These are phyloP conservation scores for Phyllosticta citribraziliensis DNA, from an alignment of 2,329 filamentous ascomycete species.

Conservation along the genomic window DNA sequence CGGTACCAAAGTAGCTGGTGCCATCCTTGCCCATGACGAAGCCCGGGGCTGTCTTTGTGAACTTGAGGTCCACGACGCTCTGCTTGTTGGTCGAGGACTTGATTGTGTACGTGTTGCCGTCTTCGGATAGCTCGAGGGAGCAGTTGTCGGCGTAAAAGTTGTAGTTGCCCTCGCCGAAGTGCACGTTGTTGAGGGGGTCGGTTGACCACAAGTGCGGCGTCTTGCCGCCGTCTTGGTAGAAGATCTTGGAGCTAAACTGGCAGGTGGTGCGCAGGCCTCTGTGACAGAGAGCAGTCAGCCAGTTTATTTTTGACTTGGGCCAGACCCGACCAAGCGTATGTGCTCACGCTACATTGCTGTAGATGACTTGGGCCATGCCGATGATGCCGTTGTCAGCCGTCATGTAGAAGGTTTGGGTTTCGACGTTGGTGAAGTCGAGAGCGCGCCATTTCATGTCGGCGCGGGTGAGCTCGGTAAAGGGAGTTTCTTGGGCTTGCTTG, in stretches of 20 bases:
- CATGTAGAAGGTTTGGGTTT: slow-evolving; percentile 93
- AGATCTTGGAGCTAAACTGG: slow-evolving; percentile 93
- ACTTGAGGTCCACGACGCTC: slow-evolving; percentile 75
- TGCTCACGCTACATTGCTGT: slow-evolving; percentile 88
- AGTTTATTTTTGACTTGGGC: not conserved
- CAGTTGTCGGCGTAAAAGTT: slow-evolving; percentile 81
- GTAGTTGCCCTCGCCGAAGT: slow-evolving; percentile 74
- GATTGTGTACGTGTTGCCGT: slow-evolving; percentile 74
- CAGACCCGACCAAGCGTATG: slow-evolving; percentile 1
- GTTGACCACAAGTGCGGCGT: slow-evolving; percentile 76
- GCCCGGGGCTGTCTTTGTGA: slow-evolving; percentile 66
- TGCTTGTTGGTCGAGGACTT: slow-evolving; percentile 78
- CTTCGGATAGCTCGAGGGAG: slow-evolving; percentile 75
- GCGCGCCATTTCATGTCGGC: slow-evolving; percentile 75
- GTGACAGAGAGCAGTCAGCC: slow-evolving; percentile 17
- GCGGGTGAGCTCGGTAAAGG: slow-evolving; percentile 69
- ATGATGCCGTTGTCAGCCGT: slow-evolving; percentile 67
- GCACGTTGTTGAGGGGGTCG: slow-evolving; percentile 65
- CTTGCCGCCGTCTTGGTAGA: slow-evolving; percentile 59
- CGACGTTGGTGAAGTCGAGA: slow-evolving; percentile 77
- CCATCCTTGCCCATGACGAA: slow-evolving; percentile 81
- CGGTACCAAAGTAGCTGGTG: slow-evolving; percentile 75
- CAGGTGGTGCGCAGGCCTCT: slow-evolving; percentile 83
- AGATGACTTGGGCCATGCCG: slow-evolving; percentile 82
- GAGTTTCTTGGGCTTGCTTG: slow-evolving; percentile 64